Base-by-base conservation (phyloP, 768 basidiomycete species). In the Cyclocybe aegerita region DNA sequence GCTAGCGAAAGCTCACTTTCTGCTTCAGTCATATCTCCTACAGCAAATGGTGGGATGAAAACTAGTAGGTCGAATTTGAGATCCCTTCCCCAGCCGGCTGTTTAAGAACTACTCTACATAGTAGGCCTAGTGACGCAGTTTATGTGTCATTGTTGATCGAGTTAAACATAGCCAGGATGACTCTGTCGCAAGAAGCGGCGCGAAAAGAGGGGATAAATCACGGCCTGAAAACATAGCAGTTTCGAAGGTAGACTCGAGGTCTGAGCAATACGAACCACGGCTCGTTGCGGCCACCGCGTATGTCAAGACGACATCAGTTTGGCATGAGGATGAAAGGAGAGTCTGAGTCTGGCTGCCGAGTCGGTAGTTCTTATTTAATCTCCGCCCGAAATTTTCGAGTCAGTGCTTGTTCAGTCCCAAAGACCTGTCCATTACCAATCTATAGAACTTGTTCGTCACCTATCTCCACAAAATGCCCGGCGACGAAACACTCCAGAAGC, bases 401-500 rank as follows among this genome's bases (percentile, higher is more conserved):
- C 52, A 61, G 4, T 15, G n/a, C 43, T 39, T 46, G 33, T 37
- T 32, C 43, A 32, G 23, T 14, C 43, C 38, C 36, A 49, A 43
- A 43, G 38, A 49, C 50, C n/a, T n/a, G n/a, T n/a, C n/a, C n/a
- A n/a, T n/a, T n/a, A n/a, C n/a, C n/a, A n/a, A n/a, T n/a, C n/a
- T n/a, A n/a, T 43, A 49, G 49, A 43, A 42, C 17, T 34, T 15
- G 36, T 34, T n/a, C 17, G 30, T 14, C 5, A 14, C 9, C 34
- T 37, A 23, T 35, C 43, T 50, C 47, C 46, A 34, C 40, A 48
- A 35, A 53, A 90, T 90, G 88, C 70, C 86, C 23, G 80, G 75
- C 53, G 85, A 89, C 72, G 86, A 88, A 67, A 81, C 79, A 64
- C 71, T 72, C 10, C 78, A 80, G 63, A 86, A 87, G 69, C 72